Evolutionary conservation across 2,329 filamentous ascomycete genomes (phyloP).

Genomic region (Stagonosporopsis vannaccii): DNA sequence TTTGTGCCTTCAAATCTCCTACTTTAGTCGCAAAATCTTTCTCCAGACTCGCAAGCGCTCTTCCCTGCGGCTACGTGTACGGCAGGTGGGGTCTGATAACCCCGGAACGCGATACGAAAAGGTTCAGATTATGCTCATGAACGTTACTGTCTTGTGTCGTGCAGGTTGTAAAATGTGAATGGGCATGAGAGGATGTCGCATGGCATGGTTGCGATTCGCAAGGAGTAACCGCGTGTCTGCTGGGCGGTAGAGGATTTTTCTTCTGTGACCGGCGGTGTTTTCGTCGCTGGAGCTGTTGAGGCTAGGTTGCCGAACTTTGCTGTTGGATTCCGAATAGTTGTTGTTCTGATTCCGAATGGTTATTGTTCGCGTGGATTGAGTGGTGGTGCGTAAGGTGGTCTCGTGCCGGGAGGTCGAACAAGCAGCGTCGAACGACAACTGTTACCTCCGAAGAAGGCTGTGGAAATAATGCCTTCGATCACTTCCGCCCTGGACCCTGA

Average conservation of each 20-base stretch:
- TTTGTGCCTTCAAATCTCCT: neutral
- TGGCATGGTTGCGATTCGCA: neutral
- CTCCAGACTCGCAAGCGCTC: neutral
- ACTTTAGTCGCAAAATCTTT: neutral
- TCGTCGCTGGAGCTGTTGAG: neutral
- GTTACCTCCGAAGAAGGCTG: neutral
- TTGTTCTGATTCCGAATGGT: too few species aligned
- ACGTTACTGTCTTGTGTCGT: neutral
- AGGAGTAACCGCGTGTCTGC: neutral
- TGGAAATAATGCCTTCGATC: neutral
- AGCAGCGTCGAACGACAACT: neutral
- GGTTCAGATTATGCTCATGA: constrained; percentile 1
- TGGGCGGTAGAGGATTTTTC: neutral
- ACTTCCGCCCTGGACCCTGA: neutral
- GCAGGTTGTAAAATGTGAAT: neutral
- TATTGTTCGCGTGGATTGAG: neutral
- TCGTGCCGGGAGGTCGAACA: neutral
- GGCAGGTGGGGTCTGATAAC: constrained; percentile 13
- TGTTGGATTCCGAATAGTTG: neutral
- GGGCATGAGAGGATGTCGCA: neutral
- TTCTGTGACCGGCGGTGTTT: neutral
- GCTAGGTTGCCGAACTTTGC: neutral
- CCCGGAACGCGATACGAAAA: constrained; percentile 1
- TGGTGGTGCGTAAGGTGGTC: neutral
- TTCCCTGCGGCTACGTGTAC: constrained; percentile 5